Percentiles rank a stretch among this genome's conserved stretches.
These are phyloP conservation scores for Medicago arabica DNA, from an alignment of 306 rosid genomes.

Conservation along the genomic window DNA sequence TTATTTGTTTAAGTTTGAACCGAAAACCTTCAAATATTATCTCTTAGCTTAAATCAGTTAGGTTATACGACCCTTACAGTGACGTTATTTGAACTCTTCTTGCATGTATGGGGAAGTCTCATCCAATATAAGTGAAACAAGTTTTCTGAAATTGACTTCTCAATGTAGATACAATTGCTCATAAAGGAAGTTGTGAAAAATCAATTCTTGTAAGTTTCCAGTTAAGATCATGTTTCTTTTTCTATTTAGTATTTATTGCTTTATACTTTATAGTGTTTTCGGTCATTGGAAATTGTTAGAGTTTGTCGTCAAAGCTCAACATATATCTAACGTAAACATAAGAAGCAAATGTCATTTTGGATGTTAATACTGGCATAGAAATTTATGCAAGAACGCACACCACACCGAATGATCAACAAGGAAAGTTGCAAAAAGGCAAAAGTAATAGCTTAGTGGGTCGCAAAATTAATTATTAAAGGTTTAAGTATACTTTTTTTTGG, in stretches of 20 bases:
- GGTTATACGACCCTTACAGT: no score
- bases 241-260: background rate
- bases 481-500: no score
- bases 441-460: background rate
- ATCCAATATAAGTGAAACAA: background rate
- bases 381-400: conserved; percentile 11
- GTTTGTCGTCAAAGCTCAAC: conserved; percentile 11
- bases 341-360: conserved; percentile 36
- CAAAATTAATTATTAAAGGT: background rate
- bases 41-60: no score
- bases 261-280: background rate
- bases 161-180: background rate
- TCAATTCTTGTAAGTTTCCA: background rate
- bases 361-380: background rate
- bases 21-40: no score
- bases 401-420: background rate
- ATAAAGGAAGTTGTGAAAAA: background rate
- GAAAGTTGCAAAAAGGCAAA: conserved; percentile 2
- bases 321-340: background rate
- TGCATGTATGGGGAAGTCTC: background rate
- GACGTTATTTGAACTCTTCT: no score
- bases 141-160: background rate
- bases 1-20: no score
- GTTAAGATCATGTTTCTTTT: background rate
- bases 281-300: conserved; percentile 6